Conservation (phyloP, 495 filamentous ascomycete species). For the Entonaema liquescens region DNA sequence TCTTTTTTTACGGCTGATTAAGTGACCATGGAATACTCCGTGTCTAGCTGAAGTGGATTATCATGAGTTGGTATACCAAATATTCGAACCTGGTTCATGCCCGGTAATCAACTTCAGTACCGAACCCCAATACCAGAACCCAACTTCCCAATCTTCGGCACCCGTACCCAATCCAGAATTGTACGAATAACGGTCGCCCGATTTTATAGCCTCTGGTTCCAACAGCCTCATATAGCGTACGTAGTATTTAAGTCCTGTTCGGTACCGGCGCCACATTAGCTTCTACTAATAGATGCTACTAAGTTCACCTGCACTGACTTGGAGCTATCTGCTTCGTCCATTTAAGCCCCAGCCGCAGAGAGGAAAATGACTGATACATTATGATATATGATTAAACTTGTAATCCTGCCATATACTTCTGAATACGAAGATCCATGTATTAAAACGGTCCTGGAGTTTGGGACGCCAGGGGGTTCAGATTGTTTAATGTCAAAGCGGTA, state of each 20-base stretch:
- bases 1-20: neutral
- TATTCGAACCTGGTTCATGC: neutral
- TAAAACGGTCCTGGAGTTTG: neutral
- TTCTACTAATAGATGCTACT: neutral
- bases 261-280: neutral
- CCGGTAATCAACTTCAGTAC: neutral
- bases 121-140: neutral
- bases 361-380: neutral
- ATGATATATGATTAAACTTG: neutral
- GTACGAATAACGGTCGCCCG: neutral
- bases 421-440: neutral
- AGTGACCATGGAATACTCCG: neutral
- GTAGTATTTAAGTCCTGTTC: neutral
- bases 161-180: neutral
- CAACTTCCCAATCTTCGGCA: neutral
- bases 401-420: neutral
- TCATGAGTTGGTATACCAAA: neutral
- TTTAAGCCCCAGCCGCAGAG: neutral
- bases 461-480: neutral
- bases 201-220: neutral
- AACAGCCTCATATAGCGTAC: neutral
- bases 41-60: neutral
- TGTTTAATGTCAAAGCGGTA: neutral
- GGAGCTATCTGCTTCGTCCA: neutral
- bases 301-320: neutral